Conservation (phyloP, 164 flowering plant species). For the Houttuynia cordata region DNA sequence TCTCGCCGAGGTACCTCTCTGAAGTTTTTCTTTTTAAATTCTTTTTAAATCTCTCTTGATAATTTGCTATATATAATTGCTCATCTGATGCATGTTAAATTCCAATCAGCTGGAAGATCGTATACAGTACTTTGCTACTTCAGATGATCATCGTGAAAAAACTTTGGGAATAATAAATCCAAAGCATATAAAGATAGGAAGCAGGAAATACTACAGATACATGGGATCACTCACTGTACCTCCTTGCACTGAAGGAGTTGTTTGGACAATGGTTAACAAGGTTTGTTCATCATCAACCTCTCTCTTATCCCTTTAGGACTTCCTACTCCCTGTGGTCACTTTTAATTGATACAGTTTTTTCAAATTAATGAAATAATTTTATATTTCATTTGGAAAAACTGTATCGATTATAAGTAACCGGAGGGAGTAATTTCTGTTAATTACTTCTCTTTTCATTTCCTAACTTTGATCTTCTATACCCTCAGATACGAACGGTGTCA, state of each 20-base stretch:
- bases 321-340: too few species aligned
- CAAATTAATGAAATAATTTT: too few species aligned
- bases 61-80: too few species aligned
- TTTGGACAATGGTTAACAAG: slow-evolving; percentile 43
- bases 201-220: slow-evolving; percentile 37
- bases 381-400: too few species aligned
- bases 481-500: slow-evolving; percentile 13
- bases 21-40: too few species aligned
- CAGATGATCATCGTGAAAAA: slow-evolving; percentile 1
- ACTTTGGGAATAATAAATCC: slow-evolving; percentile 25
- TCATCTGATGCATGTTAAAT: too few species aligned
- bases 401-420: too few species aligned
- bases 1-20: slow-evolving; percentile 22
- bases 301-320: too few species aligned
- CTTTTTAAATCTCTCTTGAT: too few species aligned
- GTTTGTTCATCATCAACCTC: too few species aligned
- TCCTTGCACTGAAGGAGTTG: slow-evolving; percentile 47
- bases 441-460: neutral
- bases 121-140: slow-evolving; percentile 12
- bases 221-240: slow-evolving; percentile 29
- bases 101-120: slow-evolving; percentile 15
- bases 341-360: too few species aligned
- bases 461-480: neutral
- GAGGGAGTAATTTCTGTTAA: too few species aligned
- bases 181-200: slow-evolving; percentile 14